phyloP scores from a whole-genome alignment of 352 stramenopile species.

The Pythium rishiriense region DNA sequence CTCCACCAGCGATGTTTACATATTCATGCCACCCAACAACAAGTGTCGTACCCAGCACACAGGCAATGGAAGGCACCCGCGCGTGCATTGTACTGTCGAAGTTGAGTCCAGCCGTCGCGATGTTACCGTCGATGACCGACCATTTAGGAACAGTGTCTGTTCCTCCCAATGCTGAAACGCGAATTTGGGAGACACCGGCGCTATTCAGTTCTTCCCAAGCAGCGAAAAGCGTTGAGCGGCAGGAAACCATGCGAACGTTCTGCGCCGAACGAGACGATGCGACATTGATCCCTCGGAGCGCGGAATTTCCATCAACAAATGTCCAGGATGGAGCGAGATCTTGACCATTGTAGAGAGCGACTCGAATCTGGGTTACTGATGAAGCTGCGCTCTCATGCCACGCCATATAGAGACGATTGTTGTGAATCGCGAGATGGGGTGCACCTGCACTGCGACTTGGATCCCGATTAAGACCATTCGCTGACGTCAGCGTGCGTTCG shows the following conservation, averaged over 20 bases:
- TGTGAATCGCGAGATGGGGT: slow-evolving; percentile 35
- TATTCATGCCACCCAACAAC: slow-evolving; percentile 60
- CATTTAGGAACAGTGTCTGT: slow-evolving; percentile 41
- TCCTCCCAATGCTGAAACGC: slow-evolving; percentile 47
- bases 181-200: slow-evolving; percentile 36
- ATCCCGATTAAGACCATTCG: slow-evolving; percentile 51
- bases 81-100: slow-evolving; percentile 32
- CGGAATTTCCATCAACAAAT: slow-evolving; percentile 60
- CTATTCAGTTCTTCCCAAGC: slow-evolving; percentile 52
- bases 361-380: slow-evolving; percentile 44
- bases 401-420: slow-evolving; percentile 48
- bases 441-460: slow-evolving; percentile 33
- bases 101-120: slow-evolving; percentile 41
- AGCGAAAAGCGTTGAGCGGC: slow-evolving; percentile 46
- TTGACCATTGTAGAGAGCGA: slow-evolving; percentile 53
- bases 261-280: slow-evolving; percentile 31
- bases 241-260: slow-evolving; percentile 44
- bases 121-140: slow-evolving; percentile 56
- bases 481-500: slow-evolving; percentile 22
- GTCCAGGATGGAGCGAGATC: slow-evolving; percentile 43
- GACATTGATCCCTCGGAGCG: slow-evolving; percentile 44
- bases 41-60: slow-evolving; percentile 32
- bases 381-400: slow-evolving; percentile 51
- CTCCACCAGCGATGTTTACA: slow-evolving; percentile 8
- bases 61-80: slow-evolving; percentile 39